Conservation (phyloP, 495 filamentous ascomycete species). For the Hyaloscypha variabilis region DNA sequence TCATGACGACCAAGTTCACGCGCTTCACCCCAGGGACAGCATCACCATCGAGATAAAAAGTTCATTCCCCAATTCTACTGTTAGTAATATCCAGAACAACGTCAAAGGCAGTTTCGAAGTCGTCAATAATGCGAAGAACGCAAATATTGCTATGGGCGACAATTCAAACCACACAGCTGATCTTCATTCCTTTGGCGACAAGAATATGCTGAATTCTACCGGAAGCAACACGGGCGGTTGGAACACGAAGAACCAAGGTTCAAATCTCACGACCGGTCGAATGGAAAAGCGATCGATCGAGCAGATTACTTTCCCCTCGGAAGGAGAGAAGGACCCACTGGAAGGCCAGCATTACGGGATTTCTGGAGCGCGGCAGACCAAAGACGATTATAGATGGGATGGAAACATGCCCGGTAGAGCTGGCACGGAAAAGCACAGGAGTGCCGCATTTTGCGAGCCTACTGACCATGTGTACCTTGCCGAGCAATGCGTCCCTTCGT, state of each 20-base stretch:
- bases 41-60: neutral
- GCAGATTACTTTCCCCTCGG: neutral
- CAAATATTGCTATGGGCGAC: constrained; percentile 5
- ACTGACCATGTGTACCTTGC: neutral
- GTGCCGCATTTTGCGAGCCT: neutral
- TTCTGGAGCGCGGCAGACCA: neutral
- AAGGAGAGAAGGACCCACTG: neutral
- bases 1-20: neutral
- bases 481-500: neutral
- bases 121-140: neutral
- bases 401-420: neutral
- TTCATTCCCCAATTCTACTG: neutral
- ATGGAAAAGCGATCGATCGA: neutral
- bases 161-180: constrained; percentile 5
- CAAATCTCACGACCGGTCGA: neutral
- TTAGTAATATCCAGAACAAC: neutral
- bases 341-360: neutral
- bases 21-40: neutral
- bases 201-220: constrained; percentile 4
- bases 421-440: neutral
- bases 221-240: constrained; percentile 6
- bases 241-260: neutral
- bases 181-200: neutral
- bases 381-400: neutral
- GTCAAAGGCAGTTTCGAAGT: neutral